Conservation (phyloP, 345 rosid species). For the Acer negundo region DNA sequence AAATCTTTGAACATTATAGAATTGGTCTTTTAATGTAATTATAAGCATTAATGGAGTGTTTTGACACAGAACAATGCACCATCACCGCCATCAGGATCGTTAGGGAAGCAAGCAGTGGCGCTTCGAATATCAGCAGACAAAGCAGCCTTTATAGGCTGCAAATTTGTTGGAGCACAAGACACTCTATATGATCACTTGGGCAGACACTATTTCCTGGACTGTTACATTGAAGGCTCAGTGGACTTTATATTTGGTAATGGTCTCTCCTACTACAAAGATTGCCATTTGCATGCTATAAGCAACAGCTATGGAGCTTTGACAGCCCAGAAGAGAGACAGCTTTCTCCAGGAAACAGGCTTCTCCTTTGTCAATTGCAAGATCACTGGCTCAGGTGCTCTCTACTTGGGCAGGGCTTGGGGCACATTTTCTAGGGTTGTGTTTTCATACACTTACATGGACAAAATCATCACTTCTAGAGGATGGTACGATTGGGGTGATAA, state of each 20-base stretch:
- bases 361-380: conserved; percentile 44
- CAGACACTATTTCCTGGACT: conserved; percentile 43
- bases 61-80: conserved; percentile 41
- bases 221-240: conserved; percentile 49
- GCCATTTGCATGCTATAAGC: conserved; percentile 48
- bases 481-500: conserved; percentile 51
- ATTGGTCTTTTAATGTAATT: neutral
- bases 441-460: conserved; percentile 43
- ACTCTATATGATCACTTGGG: conserved; percentile 48
- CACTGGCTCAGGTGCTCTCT: conserved; percentile 41
- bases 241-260: conserved; percentile 54
- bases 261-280: conserved; percentile 34
- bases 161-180: conserved; percentile 47
- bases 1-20: too few relatives aligned
- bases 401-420: conserved; percentile 54
- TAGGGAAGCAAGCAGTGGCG: conserved; percentile 49
- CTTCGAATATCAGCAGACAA: conserved; percentile 44
- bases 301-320: conserved; percentile 40
- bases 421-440: conserved; percentile 45
- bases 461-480: conserved; percentile 35
- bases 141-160: conserved; percentile 43
- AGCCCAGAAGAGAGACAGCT: conserved; percentile 40
- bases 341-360: conserved; percentile 42
- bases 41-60: neutral
- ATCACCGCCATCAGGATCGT: conserved; percentile 40